Conservation (phyloP, 2,329 filamentous ascomycete species). For the Aspergillus aculeatus region DNA sequence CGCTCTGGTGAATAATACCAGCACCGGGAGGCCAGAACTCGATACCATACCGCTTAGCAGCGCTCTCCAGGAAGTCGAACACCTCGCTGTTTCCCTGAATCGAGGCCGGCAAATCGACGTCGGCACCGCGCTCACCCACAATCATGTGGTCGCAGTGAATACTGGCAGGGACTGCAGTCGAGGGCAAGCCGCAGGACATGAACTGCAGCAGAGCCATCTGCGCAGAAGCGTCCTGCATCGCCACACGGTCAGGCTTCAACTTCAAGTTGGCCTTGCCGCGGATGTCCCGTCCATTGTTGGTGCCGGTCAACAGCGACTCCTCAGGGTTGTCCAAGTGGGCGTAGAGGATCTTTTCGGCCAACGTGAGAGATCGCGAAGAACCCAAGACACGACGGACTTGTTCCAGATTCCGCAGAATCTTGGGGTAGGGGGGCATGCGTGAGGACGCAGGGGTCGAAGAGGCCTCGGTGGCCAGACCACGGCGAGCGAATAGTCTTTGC, state of each 20-base stretch:
- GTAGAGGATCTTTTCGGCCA: conserved; percentile 98
- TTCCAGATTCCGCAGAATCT: conserved; percentile 72
- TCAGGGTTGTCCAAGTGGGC: conserved; percentile 88
- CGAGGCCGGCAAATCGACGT: conserved; percentile 77
- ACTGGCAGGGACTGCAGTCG: conserved; percentile 89
- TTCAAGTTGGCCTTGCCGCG: conserved; percentile 89
- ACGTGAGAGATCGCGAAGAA: conserved; percentile 64
- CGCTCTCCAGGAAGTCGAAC: conserved; percentile 94
- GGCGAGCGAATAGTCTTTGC: conserved; percentile 29
- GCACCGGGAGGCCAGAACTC: conserved; percentile 95
- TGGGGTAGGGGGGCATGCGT: conserved; percentile 75
- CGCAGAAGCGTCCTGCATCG: conserved; percentile 98
- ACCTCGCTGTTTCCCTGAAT: conserved; percentile 94
- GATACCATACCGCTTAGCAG: conserved; percentile 85
- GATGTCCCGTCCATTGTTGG: conserved; percentile 78
- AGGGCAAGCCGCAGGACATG: conserved; percentile 90
- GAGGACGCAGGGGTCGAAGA: conserved; percentile 37
- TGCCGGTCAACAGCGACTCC: conserved; percentile 79
- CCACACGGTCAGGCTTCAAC: conserved; percentile 94
- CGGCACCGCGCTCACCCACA: conserved; percentile 86
- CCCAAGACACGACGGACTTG: conserved; percentile 74
- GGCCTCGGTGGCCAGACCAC: conserved; percentile 40
- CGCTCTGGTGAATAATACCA: conserved; percentile 95
- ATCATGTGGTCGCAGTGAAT: conserved; percentile 99
- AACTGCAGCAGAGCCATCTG: conserved; percentile 99